phyloP scores from a whole-genome alignment of 1,139 yeast genomes.

The Kluyveromyces sp. region DNA sequence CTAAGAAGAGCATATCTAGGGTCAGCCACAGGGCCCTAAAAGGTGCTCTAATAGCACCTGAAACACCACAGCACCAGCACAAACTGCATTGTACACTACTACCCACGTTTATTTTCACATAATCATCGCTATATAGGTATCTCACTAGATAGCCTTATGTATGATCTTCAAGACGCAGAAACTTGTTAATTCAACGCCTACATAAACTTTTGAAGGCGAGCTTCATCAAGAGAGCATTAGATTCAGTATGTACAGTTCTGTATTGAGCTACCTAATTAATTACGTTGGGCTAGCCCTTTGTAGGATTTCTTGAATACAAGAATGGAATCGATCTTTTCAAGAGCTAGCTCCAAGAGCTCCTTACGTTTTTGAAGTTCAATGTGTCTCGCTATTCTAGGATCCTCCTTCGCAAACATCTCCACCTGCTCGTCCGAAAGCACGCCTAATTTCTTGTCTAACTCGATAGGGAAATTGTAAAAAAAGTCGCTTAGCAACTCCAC shows the following conservation, averaged over 20 bases:
- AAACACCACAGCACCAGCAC: background rate
- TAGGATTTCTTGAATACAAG: constrained; percentile 41
- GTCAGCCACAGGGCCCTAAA: background rate
- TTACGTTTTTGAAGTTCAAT: constrained; percentile 91
- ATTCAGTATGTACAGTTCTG: background rate
- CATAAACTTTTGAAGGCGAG: too few relatives aligned
- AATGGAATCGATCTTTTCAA: constrained; percentile 81
- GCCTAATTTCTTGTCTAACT: constrained; percentile 70
- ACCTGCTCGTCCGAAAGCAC: constrained; percentile 66
- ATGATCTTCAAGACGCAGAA: background rate
- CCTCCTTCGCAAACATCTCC: constrained; percentile 89
- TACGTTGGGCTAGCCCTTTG: constrained; percentile 47
- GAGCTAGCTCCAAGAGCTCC: constrained; percentile 76
- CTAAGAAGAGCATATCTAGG: constrained; percentile 13
- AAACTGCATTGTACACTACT: background rate
- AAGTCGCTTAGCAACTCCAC: constrained; percentile 92
- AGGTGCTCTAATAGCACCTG: too few relatives aligned
- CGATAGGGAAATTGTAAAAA: constrained; percentile 92
- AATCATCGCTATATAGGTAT: background rate
- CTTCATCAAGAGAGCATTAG: background rate
- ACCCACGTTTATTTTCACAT: background rate
- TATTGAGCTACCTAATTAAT: background rate
- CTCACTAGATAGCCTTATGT: background rate
- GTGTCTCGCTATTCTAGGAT: constrained; percentile 82
- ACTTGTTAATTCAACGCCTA: too few relatives aligned